Percentiles rank a stretch among this genome's conserved stretches.
Evolutionary conservation across 1,284 basidiomycete species (phyloP).

Genomic region (Schizophyllum commune): DNA sequence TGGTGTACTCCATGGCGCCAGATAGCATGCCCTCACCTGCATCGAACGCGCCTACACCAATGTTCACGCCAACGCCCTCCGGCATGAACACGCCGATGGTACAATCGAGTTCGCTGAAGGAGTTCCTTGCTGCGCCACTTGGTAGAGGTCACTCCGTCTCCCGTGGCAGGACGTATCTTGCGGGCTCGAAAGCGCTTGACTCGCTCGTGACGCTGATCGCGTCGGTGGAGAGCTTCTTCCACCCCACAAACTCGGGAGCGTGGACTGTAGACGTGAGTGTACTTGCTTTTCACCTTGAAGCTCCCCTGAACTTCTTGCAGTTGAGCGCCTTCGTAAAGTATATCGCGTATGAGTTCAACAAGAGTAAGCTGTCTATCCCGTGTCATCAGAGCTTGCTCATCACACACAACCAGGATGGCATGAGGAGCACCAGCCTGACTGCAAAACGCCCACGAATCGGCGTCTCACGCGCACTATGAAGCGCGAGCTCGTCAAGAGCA

Average conservation of each 20-base stretch:
- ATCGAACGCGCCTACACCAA: conserved; percentile 47
- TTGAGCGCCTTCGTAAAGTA: conserved; percentile 82
- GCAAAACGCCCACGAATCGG: conserved; percentile 76
- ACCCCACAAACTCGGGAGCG: conserved; percentile 68
- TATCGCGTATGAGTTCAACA: conserved; percentile 83
- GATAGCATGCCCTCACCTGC: conserved; percentile 57
- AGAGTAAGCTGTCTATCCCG: conserved; percentile 38
- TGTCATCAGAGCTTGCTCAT: conserved; percentile 2
- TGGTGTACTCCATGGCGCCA: conserved; percentile 85
- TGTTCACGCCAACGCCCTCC: conserved; percentile 58
- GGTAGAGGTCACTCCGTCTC: conserved; percentile 28
- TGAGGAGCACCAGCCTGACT: conserved; percentile 73
- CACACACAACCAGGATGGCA: conserved; percentile 51
- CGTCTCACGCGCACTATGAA: conserved; percentile 78
- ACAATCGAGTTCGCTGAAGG: conserved; percentile 37
- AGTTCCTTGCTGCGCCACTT: conserved; percentile 57
- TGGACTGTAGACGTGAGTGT: conserved; percentile 62
- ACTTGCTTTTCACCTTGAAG: neutral
- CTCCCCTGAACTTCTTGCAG: conserved; percentile 23
- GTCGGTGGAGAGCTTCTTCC: conserved; percentile 86
- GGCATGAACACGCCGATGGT: conserved; percentile 51
- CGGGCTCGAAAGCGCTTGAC: conserved; percentile 82
- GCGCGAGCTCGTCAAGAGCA: conserved; percentile 76
- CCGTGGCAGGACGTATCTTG: conserved; percentile 58
- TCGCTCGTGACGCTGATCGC: conserved; percentile 80